Percentiles rank a stretch among this genome's conserved stretches.
Evolutionary conservation across 2,329 filamentous ascomycete genomes (phyloP).

Genomic region (Cladosporium sp.): DNA sequence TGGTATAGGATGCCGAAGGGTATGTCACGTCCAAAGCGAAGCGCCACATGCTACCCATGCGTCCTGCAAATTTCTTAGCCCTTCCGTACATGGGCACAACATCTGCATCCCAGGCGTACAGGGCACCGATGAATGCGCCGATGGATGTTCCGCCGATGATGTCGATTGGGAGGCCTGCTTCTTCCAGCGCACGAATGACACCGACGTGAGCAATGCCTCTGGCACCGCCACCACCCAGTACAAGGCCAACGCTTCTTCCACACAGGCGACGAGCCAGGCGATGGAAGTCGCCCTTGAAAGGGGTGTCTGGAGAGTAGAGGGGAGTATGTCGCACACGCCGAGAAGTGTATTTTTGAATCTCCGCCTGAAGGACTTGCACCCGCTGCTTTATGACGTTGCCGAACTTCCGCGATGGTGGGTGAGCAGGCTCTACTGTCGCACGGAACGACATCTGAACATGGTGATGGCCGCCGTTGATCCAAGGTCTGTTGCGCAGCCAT

Average conservation of each 20-base stretch:
- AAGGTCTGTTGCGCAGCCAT: slow-evolving; percentile 84
- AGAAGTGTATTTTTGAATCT: slow-evolving; percentile 97
- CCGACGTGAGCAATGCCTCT: slow-evolving; percentile 89
- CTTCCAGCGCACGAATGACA: slow-evolving; percentile 90
- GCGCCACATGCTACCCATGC: slow-evolving; percentile 99
- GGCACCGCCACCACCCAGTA: slow-evolving; percentile 89
- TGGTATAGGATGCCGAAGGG: slow-evolving; percentile 93
- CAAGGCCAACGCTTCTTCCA: slow-evolving; percentile 89
- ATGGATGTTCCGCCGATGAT: slow-evolving; percentile 95
- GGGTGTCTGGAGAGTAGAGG: slow-evolving; percentile 83
- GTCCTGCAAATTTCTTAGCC: slow-evolving; percentile 93
- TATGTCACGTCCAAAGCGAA: slow-evolving; percentile 95
- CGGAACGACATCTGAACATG: slow-evolving; percentile 95
- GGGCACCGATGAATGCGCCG: slow-evolving; percentile 86
- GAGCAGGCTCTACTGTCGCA: slow-evolving; percentile 62
- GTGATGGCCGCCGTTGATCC: slow-evolving; percentile 97
- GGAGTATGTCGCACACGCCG: slow-evolving; percentile 83
- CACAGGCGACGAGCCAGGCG: slow-evolving; percentile 83
- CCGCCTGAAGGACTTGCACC: slow-evolving; percentile 90
- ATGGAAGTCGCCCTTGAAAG: slow-evolving; percentile 96
- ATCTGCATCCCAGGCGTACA: slow-evolving; percentile 94
- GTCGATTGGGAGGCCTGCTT: slow-evolving; percentile 93
- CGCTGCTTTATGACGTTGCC: slow-evolving; percentile 84
- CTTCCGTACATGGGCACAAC: slow-evolving; percentile 95
- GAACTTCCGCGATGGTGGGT: slow-evolving; percentile 69